These are phyloP conservation scores for Debaryomyces nepalensis DNA, from an alignment of 1,139 yeast species.

Conservation along the genomic window DNA sequence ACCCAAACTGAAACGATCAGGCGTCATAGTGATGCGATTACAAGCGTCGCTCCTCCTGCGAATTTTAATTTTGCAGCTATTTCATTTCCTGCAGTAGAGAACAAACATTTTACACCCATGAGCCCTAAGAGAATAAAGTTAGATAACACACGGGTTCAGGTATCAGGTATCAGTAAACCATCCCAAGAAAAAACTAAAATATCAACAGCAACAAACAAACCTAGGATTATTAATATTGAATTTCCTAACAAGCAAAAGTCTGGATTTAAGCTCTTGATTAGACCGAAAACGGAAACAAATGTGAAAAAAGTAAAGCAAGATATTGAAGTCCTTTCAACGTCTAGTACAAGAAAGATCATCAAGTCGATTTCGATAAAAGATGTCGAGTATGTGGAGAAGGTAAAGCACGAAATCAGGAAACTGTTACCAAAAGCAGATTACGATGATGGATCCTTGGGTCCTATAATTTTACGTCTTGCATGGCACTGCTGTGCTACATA, in stretches of 20 bases:
- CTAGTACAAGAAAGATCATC: conserved; percentile 10
- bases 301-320: conserved; percentile 1
- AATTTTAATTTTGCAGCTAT: conserved; percentile 7
- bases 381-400: conserved; percentile 17
- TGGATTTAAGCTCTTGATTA: conserved; percentile 15
- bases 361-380: conserved; percentile 17
- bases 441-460: conserved; percentile 73
- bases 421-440: conserved; percentile 27
- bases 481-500: conserved; percentile 78
- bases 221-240: conserved; percentile 17
- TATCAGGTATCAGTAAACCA: not conserved
- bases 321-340: conserved; percentile 15
- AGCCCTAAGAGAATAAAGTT: conserved; percentile 8
- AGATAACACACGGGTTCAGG: conserved; percentile 1
- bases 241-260: conserved; percentile 17
- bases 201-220: not conserved
- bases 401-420: conserved; percentile 21
- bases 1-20: conserved; percentile 5
- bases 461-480: conserved; percentile 64
- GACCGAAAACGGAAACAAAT: conserved; percentile 15
- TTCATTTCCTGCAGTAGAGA: not conserved
- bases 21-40: not conserved
- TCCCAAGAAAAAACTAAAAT: not conserved
- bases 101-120: not conserved
- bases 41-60: conserved; percentile 3